phyloP scores from a whole-genome alignment of 495 filamentous ascomycete species.

The Terfezia boudieri region DNA sequence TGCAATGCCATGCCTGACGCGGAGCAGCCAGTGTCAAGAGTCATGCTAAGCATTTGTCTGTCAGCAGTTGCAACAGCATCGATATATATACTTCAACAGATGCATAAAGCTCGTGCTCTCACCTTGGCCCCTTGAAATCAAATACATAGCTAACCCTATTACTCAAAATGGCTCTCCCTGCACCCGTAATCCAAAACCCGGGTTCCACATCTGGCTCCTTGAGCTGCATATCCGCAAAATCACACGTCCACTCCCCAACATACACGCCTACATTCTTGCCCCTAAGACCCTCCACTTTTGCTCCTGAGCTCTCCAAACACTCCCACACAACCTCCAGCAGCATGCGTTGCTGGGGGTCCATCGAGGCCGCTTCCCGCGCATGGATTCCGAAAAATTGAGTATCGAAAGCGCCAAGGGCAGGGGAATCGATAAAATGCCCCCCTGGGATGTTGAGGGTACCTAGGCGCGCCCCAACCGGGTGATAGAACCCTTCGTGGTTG shows the following conservation, averaged over 20 bases:
- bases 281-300: conserved; percentile 21
- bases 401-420: conserved; percentile 27
- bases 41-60: conserved; percentile 6
- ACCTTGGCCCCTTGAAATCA: conserved; percentile 5
- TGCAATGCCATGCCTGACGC: conserved; percentile 4
- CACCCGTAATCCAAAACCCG: conserved; percentile 19
- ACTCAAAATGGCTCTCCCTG: conserved; percentile 19
- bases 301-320: conserved; percentile 31
- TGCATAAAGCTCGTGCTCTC: not conserved
- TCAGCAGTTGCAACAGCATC: not conserved
- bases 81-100: not conserved
- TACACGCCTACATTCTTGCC: conserved; percentile 23
- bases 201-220: conserved; percentile 15
- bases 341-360: conserved; percentile 30
- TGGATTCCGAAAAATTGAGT: conserved; percentile 38
- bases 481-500: conserved; percentile 25
- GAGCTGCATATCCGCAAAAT: conserved; percentile 20
- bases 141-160: conserved; percentile 22
- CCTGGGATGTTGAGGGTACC: conserved; percentile 19
- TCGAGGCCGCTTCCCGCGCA: conserved; percentile 29
- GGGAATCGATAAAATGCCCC: conserved; percentile 24
- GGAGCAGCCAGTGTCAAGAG: conserved; percentile 24
- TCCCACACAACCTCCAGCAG: conserved; percentile 39
- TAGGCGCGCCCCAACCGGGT: conserved; percentile 16
- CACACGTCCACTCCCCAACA: conserved; percentile 24